phyloP scores from a whole-genome alignment of 2,329 filamentous ascomycete genomes.

The Lasiodiplodia sp. region DNA sequence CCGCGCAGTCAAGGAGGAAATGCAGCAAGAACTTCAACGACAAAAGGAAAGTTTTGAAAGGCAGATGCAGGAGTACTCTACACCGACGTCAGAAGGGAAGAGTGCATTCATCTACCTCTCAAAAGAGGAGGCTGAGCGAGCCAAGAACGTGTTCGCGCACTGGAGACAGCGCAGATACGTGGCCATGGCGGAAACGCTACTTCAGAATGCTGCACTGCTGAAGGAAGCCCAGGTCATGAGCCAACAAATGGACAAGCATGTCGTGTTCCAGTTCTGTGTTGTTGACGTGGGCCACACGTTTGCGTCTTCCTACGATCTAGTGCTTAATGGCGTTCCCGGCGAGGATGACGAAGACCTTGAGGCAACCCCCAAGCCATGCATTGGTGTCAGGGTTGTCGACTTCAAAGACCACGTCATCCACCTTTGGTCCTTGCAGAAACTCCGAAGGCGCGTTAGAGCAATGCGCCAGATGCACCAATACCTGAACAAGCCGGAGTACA shows the following conservation, averaged over 20 bases:
- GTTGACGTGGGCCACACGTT: conserved; percentile 87
- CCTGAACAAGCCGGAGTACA: conserved; percentile 91
- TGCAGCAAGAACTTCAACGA: conserved; percentile 82
- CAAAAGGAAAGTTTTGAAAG: conserved; percentile 87
- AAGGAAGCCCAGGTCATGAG: conserved; percentile 99
- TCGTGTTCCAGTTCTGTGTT: conserved; percentile 94
- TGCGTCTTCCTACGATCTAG: conserved; percentile 95
- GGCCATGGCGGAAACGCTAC: conserved; percentile 88
- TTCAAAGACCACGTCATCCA: conserved; percentile 86
- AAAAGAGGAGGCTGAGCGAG: conserved; percentile 74
- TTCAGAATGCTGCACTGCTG: conserved; percentile 84
- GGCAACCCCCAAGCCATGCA: conserved; percentile 83
- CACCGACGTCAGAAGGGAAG: conserved; percentile 57
- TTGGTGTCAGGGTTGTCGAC: conserved; percentile 89
- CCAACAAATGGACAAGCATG: conserved; percentile 90
- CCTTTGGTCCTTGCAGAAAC: conserved; percentile 93
- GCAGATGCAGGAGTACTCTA: conserved; percentile 68
- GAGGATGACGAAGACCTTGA: conserved; percentile 88
- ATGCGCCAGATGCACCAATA: conserved; percentile 99
- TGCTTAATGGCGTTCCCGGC: conserved; percentile 85
- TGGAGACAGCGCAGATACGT: conserved; percentile 91
- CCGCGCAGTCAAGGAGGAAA: conserved; percentile 80
- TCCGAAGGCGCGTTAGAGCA: conserved; percentile 82
- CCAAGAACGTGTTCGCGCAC: conserved; percentile 70
- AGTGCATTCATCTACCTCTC: conserved; percentile 56